Conservation (phyloP, 2,329 filamentous ascomycete genomes). For the Colletotrichum camelliae region DNA sequence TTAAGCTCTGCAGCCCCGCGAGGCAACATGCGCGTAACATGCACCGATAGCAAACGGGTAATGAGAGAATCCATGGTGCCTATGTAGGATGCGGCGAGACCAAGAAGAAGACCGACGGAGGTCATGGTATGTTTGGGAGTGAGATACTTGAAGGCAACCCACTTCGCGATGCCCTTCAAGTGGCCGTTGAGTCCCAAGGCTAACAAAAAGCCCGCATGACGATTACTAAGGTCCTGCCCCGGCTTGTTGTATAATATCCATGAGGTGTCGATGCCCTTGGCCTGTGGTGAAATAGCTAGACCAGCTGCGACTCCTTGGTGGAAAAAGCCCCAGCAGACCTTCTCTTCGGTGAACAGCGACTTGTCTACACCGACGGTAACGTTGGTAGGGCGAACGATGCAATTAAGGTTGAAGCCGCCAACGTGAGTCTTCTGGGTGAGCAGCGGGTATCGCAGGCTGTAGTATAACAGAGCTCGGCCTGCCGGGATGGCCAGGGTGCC, state of each 20-base stretch:
- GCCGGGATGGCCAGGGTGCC: constrained; percentile 88
- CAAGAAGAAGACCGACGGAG: constrained; percentile 91
- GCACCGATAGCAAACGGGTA: constrained; percentile 90
- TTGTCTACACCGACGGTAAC: constrained; percentile 95
- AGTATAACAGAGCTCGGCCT: constrained; percentile 87
- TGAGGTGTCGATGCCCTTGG: constrained; percentile 94
- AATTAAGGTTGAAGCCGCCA: constrained; percentile 89
- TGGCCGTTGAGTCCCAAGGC: constrained; percentile 94
- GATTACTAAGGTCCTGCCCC: constrained; percentile 81
- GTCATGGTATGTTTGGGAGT: constrained; percentile 99
- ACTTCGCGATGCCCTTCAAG: constrained; percentile 92
- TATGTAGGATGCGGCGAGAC: constrained; percentile 89
- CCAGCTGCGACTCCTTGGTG: constrained; percentile 95
- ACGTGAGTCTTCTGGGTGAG: constrained; percentile 92
- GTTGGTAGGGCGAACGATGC: constrained; percentile 89
- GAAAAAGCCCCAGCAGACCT: constrained; percentile 98
- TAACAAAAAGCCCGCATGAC: constrained; percentile 93
- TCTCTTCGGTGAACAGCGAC: constrained; percentile 87
- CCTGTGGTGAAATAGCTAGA: constrained; percentile 85
- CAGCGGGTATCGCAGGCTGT: constrained; percentile 83
- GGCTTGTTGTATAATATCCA: constrained; percentile 99
- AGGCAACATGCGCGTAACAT: constrained; percentile 93
- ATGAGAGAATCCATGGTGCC: constrained; percentile 98
- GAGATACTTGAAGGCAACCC: constrained; percentile 99
- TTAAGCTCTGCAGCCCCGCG: constrained; percentile 93